These are phyloP conservation scores for Phialophora verrucosa DNA, from an alignment of 2,329 filamentous ascomycete species.

Conservation along the genomic window DNA sequence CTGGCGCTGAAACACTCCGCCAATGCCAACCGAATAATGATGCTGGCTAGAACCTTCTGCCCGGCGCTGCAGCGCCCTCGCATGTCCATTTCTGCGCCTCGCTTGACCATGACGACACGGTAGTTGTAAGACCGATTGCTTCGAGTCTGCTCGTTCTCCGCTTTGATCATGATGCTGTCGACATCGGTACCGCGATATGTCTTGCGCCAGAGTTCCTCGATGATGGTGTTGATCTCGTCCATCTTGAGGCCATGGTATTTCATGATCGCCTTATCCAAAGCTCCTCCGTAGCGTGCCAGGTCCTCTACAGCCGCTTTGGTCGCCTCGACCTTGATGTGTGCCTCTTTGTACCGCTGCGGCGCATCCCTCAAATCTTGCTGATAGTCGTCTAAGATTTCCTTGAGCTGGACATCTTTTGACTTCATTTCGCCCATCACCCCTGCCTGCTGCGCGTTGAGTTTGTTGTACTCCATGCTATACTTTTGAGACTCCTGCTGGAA, in stretches of 20 bases:
- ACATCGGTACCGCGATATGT: slow-evolving; percentile 98
- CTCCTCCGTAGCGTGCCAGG: slow-evolving; percentile 77
- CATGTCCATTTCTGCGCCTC: slow-evolving; percentile 99
- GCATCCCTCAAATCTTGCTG: slow-evolving; percentile 86
- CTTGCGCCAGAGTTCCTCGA: slow-evolving; percentile 93
- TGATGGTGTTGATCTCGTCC: slow-evolving; percentile 95
- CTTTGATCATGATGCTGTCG: slow-evolving; percentile 93
- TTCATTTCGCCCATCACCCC: slow-evolving; percentile 78
- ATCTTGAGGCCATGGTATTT: slow-evolving; percentile 95
- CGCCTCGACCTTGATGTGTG: slow-evolving; percentile 86
- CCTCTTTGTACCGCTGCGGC: slow-evolving; percentile 77
- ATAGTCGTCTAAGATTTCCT: slow-evolving; percentile 76
- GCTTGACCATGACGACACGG: slow-evolving; percentile 96
- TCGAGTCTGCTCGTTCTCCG: slow-evolving; percentile 72
- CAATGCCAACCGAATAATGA: slow-evolving; percentile 94
- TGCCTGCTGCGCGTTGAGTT: slow-evolving; percentile 73
- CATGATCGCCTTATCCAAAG: slow-evolving; percentile 96
- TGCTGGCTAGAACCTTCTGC: slow-evolving; percentile 93
- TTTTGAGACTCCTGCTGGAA: slow-evolving; percentile 72
- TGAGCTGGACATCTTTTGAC: slow-evolving; percentile 81
- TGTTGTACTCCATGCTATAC: slow-evolving; percentile 71
- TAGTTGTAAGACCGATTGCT: slow-evolving; percentile 92
- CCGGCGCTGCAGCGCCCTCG: slow-evolving; percentile 94
- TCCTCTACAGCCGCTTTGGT: slow-evolving; percentile 94
- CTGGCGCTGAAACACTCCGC: slow-evolving; percentile 96